These are phyloP conservation scores for Cladophialophora psammophila DNA, from an alignment of 2,329 filamentous ascomycete genomes.

Conservation along the genomic window DNA sequence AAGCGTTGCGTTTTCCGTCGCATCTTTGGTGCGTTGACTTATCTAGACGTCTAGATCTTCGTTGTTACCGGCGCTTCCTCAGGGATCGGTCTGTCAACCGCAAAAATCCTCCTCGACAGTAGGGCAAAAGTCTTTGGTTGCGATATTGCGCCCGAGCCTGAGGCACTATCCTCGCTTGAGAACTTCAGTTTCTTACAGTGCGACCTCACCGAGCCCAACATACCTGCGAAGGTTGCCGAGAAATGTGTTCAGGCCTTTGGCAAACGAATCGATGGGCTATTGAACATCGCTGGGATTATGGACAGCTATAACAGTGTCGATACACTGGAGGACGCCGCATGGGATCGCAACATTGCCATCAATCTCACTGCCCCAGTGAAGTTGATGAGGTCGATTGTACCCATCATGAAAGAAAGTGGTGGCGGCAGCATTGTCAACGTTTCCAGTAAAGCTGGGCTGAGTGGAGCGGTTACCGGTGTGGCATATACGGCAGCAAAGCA, in stretches of 20 bases:
- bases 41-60: too few relatives aligned
- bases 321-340: conserved; percentile 4
- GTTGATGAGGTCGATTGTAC: conserved; percentile 3
- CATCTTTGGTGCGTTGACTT: too few relatives aligned
- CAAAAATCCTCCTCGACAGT: background rate
- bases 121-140: conserved; percentile 13
- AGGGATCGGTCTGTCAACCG: conserved; percentile 9
- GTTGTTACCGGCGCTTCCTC: conserved; percentile 12
- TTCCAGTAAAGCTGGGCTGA: conserved; percentile 8
- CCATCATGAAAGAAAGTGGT: background rate
- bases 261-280: conserved; percentile 1
- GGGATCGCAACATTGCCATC: conserved; percentile 8
- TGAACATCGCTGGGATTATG: conserved; percentile 17
- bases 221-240: background rate
- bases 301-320: conserved; percentile 19
- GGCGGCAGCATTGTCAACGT: conserved; percentile 19
- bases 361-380: conserved; percentile 13
- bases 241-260: conserved; percentile 5
- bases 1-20: too few relatives aligned
- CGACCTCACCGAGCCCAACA: too few relatives aligned
- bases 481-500: too few relatives aligned
- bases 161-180: too few relatives aligned
- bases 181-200: too few relatives aligned
- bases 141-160: background rate
- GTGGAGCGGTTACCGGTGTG: background rate